A percentile compares a stretch with the other conserved stretches of the same genome.
phyloP scores from a whole-genome alignment of 768 basidiomycete genomes.

The Heimioporus sp. region DNA sequence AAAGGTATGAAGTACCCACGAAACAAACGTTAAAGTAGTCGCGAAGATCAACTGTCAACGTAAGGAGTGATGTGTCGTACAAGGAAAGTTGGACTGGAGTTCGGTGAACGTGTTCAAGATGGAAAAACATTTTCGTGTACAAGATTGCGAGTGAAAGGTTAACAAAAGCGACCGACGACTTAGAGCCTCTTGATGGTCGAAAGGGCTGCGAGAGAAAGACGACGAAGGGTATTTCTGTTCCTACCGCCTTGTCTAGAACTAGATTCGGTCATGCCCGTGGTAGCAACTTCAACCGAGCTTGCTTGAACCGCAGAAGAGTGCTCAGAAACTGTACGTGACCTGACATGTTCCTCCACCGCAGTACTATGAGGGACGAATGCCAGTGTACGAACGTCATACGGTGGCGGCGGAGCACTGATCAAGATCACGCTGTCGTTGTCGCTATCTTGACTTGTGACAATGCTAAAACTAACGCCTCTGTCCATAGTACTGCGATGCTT shows the following conservation, averaged over 20 bases:
- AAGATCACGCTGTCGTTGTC: conserved; percentile 29
- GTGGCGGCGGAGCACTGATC: conserved; percentile 29
- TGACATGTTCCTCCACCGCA: conserved; percentile 4
- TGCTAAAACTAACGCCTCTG: conserved; percentile 14
- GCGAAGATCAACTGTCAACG: neutral
- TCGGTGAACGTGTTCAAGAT: conserved; percentile 4
- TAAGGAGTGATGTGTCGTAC: conserved; percentile 7
- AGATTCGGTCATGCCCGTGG: conserved; percentile 6
- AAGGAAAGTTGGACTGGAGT: neutral
- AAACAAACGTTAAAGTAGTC: neutral
- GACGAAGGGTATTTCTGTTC: conserved; percentile 24
- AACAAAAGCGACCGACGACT: neutral
- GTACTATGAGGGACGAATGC: conserved; percentile 4
- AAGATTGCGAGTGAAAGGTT: conserved; percentile 1
- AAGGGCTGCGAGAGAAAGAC: conserved; percentile 31
- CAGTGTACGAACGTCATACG: conserved; percentile 16
- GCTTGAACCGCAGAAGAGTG: conserved; percentile 20
- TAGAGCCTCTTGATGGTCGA: conserved; percentile 29
- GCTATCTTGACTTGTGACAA: conserved; percentile 27
- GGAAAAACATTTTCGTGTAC: conserved; percentile 1
- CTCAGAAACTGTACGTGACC: conserved; percentile 22
- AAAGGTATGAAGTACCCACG: neutral
- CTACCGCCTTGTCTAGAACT: conserved; percentile 13
- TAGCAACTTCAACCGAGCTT: conserved; percentile 8
- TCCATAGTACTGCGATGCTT: conserved; percentile 20